A percentile compares a stretch with the other conserved stretches of the same genome.
These are phyloP conservation scores for Mucuna pruriens DNA, from an alignment of 306 rosid genomes.

Conservation along the genomic window DNA sequence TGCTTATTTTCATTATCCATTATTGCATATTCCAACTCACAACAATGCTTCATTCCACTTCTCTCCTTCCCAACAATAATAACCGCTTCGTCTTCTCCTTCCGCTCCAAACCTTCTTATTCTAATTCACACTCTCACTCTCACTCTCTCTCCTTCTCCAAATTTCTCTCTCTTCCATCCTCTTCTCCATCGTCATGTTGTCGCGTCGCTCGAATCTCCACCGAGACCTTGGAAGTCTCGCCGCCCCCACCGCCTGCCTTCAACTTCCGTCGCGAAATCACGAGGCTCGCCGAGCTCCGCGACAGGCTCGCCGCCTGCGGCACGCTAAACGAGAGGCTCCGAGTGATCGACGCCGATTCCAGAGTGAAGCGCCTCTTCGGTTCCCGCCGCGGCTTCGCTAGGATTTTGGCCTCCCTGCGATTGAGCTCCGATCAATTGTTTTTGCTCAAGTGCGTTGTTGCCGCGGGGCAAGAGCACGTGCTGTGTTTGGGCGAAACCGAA, in stretches of 20 bases:
- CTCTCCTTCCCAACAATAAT: slow-evolving; percentile 56
- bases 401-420: slow-evolving; percentile 46
- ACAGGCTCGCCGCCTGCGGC: slow-evolving; percentile 49
- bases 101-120: slow-evolving; percentile 39
- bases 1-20: not conserved
- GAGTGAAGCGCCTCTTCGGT: slow-evolving; percentile 68
- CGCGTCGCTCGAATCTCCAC: slow-evolving; percentile 63
- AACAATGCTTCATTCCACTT: slow-evolving; percentile 58
- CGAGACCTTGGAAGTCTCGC: slow-evolving; percentile 66
- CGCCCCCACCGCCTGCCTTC: slow-evolving; percentile 62
- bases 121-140: slow-evolving; percentile 19
- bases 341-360: slow-evolving; percentile 62
- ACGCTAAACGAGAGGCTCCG: slow-evolving; percentile 50
- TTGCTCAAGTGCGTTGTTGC: slow-evolving; percentile 85
- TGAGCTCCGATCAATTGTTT: slow-evolving; percentile 50
- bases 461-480: slow-evolving; percentile 81
- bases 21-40: not conserved
- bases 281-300: slow-evolving; percentile 61
- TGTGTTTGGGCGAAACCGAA: slow-evolving; percentile 49
- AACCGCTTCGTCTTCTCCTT: slow-evolving; percentile 51
- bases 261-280: slow-evolving; percentile 65
- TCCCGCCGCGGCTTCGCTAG: slow-evolving; percentile 44
- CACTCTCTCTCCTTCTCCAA: slow-evolving; percentile 50
- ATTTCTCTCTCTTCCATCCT: slow-evolving; percentile 22
- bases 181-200: slow-evolving; percentile 43